Conservation (phyloP, 768 basidiomycete species). For the Podaxis sp. region DNA sequence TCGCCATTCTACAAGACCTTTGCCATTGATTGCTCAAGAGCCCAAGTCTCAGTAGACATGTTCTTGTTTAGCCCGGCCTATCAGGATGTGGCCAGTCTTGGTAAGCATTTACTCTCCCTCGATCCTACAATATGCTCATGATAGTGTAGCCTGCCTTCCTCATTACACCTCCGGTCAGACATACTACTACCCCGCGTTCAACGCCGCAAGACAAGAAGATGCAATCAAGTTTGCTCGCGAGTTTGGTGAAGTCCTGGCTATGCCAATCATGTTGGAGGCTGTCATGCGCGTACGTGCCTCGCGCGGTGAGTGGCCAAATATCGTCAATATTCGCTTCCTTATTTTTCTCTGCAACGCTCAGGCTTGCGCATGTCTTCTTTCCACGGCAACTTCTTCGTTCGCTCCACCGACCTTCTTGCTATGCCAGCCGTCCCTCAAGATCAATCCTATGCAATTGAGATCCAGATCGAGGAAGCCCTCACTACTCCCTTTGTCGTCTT, state of each 20-base stretch:
- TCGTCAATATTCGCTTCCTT: background rate
- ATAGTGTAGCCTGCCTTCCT: slow-evolving; percentile 73
- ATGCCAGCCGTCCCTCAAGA: slow-evolving; percentile 97
- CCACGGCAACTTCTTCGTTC: slow-evolving; percentile 98
- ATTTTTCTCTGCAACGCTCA: too few relatives aligned
- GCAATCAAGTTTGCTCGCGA: slow-evolving; percentile 98
- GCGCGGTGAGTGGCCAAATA: slow-evolving; percentile 49
- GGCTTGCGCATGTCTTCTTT: slow-evolving; percentile 87
- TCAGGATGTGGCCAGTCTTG: slow-evolving; percentile 92
- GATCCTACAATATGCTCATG: background rate
- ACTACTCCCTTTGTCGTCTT: slow-evolving; percentile 88
- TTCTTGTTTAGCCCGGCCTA: slow-evolving; percentile 94
- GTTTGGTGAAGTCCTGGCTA: slow-evolving; percentile 85
- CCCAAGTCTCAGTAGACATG: slow-evolving; percentile 98
- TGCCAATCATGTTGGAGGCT: slow-evolving; percentile 78
- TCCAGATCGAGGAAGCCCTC: slow-evolving; percentile 93
- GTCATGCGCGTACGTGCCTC: slow-evolving; percentile 99
- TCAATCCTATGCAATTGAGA: slow-evolving; percentile 88
- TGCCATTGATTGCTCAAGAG: slow-evolving; percentile 95
- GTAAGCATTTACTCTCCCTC: slow-evolving; percentile 33
- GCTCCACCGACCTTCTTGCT: slow-evolving; percentile 94
- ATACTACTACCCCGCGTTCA: slow-evolving; percentile 98
- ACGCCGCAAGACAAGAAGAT: slow-evolving; percentile 89
- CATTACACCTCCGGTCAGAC: slow-evolving; percentile 98
- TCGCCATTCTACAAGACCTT: slow-evolving; percentile 97